phyloP scores from a whole-genome alignment of 1,139 yeast genomes.

The Lodderomyces parapsilosis region DNA sequence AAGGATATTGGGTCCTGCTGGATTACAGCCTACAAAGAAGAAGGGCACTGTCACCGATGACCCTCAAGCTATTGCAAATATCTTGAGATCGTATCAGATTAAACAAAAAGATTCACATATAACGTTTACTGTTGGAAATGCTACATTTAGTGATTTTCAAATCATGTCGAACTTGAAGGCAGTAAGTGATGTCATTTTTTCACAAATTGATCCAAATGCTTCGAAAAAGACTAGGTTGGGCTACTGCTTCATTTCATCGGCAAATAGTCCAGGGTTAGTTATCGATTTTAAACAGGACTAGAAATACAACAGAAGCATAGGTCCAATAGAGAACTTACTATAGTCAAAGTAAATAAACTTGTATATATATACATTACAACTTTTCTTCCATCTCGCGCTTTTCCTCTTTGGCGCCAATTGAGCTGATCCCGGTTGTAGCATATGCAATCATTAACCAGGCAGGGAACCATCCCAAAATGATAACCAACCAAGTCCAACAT shows the following conservation, averaged over 20 bases:
- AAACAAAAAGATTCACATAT: constrained; percentile 65
- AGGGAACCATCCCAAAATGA: constrained; percentile 79
- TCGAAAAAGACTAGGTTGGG: constrained; percentile 14
- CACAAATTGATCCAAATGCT: constrained; percentile 12
- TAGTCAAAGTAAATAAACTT: constrained; percentile 2
- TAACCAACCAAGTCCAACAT: constrained; percentile 85
- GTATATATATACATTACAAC: constrained; percentile 5
- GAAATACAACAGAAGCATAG: not conserved
- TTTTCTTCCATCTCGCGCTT: not conserved
- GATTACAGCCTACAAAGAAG: constrained; percentile 84
- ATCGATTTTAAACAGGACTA: constrained; percentile 13
- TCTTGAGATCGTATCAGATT: constrained; percentile 54
- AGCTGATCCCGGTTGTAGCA: constrained; percentile 14
- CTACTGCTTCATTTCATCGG: constrained; percentile 11
- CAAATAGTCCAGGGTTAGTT: constrained; percentile 14
- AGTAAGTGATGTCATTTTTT: constrained; percentile 63
- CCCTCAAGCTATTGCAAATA: constrained; percentile 28
- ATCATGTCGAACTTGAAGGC: constrained; percentile 70
- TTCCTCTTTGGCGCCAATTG: not conserved
- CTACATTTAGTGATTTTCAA: constrained; percentile 76
- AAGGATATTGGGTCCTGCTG: constrained; percentile 80
- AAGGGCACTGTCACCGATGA: constrained; percentile 85
- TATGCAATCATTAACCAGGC: constrained; percentile 63
- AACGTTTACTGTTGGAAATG: constrained; percentile 73
- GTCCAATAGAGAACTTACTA: not conserved